Base-by-base conservation (phyloP, 1,139 yeast genomes). In the Yamadazyma aaseri region DNA sequence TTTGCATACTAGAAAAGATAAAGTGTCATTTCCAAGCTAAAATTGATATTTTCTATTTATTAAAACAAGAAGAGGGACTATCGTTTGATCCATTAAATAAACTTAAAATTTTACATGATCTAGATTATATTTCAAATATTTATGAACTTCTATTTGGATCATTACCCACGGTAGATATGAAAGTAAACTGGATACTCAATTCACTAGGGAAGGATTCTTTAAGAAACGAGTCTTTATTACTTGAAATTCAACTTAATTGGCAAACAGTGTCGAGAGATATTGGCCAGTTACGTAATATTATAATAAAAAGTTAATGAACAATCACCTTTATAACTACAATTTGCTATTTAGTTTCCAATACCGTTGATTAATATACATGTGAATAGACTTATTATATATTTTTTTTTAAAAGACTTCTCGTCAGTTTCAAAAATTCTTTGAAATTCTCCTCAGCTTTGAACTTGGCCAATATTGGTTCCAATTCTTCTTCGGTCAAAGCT, bases 381-480 rank as follows among this genome's bases (percentile, higher is more conserved):
- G 25, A 11, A 11, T 22, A 22, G 12, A 22, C n/a, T 6, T 15
- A 3, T 20, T 31, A 34, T 12, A 36, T 30, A 22, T 33, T 31
- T 10, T 15, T 34, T 33, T 37, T 42, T 7, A 42, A 35, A 20
- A 42, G 27, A 8, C 25, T 18, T 21, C 46, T 14, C 8, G 41
- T 23, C 28, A 24, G 34, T 27, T 42, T 42, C 26, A 42, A 37
- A 22, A 42, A 42, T 16, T 20, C 26, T n/a, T 36, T 39, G 21
- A 41, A 32, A 31, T 41, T 35, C 26, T 39, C 41, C 5, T 29
- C 33, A 10, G 44, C 38, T 40, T 70, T 71, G 38, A 73, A 60
- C 15, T 58, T 58, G 2, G 39, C 34, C 32, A 66, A 51, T 31
- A 65, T 43, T 3, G 34, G 29, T 3, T 39, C 34, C 3, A 53